Base-by-base conservation (phyloP, 106 monocot species). In the Vanilla planifolia region DNA sequence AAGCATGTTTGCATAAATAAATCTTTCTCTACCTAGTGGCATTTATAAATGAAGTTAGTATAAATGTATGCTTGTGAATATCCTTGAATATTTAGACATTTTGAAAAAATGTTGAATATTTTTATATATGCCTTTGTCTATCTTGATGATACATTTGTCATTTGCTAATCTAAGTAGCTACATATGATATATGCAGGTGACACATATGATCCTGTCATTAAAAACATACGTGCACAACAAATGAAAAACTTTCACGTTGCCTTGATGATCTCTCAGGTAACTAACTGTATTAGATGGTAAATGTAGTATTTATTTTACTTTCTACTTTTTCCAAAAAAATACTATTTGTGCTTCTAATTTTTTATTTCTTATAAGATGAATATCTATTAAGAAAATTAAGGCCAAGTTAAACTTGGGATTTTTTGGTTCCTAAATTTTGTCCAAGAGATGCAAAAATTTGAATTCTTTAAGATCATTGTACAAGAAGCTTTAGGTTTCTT, bases 241-340 rank as follows among this genome's bases (percentile, higher is more conserved):
- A 98, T 92, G 92, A 98, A 98, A 73, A 98, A 98, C 64, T 98
- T 98, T 56, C 92, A 98, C 46, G 50, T 98, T 58, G 88, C 88
- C 46, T 59, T 98, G 39, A 85, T 98, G 88, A 75, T 88, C 40
- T 98, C 98, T 36, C 98, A 98, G 85, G 98, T 82, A 65, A 42
- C 39, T 39, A 8, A n/a, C n/a, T n/a, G n/a, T 40, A 26, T 8
- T 51, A 14, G 32, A 15, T 29, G 53, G 17, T 4, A 27, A 53
- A 30, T 32, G 53, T 16, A 29, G 16, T 29, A 52, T 52, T 14
- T 53, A 16, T 29, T 53, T 28, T 16, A 4, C n/a, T 53, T 16
- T 1, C 16, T 13, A 11, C 27, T 52, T 53, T 4, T 53, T 53
- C n/a, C 30, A 27, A 53, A 53, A 30, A 53, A 53, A 16, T 53